These are phyloP conservation scores for Termitomyces bulborhizus DNA, from an alignment of 768 basidiomycete species.

Conservation along the genomic window DNA sequence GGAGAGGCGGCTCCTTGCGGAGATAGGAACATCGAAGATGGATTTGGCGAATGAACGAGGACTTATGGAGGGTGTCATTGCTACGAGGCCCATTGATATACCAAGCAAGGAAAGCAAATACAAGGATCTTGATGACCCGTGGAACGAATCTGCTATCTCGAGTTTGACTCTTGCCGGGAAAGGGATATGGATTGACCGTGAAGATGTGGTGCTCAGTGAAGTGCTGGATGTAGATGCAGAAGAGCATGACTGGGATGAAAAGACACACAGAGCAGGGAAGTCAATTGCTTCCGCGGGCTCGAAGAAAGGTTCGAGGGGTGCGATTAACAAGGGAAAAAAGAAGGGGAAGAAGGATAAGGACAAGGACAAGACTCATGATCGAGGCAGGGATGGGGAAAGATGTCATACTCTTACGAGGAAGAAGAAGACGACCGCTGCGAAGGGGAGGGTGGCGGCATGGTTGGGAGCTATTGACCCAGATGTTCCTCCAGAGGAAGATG, in stretches of 20 bases:
- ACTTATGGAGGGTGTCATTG: constrained; percentile 25
- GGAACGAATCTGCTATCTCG: constrained; percentile 50
- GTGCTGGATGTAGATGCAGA: constrained; percentile 17
- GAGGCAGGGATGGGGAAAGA: constrained; percentile 18
- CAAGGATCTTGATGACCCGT: constrained; percentile 26
- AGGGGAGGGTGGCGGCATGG: constrained; percentile 77
- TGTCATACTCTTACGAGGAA: constrained; percentile 18
- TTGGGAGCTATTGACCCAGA: constrained; percentile 59
- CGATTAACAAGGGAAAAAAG: constrained; percentile 19
- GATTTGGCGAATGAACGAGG: constrained; percentile 21
- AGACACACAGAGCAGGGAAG: constrained; percentile 31
- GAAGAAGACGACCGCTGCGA: constrained; percentile 33
- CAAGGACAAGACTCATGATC: constrained; percentile 18
- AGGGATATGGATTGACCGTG: constrained; percentile 16
- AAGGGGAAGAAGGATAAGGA: constrained; percentile 19
- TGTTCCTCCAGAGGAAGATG: constrained; percentile 45
- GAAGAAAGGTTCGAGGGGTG: constrained; percentile 19
- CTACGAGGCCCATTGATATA: constrained; percentile 27
- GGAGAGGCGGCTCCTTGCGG: constrained; percentile 58
- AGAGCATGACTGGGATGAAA: constrained; percentile 29
- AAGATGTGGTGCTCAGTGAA: constrained; percentile 21
- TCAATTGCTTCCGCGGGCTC: constrained; percentile 22
- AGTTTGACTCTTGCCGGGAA: constrained; percentile 42
- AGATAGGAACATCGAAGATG: constrained; percentile 65
- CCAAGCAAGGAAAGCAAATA: constrained; percentile 24